phyloP scores from a whole-genome alignment of 352 stramenopile genomes.

The Globisporangium nagaii region DNA sequence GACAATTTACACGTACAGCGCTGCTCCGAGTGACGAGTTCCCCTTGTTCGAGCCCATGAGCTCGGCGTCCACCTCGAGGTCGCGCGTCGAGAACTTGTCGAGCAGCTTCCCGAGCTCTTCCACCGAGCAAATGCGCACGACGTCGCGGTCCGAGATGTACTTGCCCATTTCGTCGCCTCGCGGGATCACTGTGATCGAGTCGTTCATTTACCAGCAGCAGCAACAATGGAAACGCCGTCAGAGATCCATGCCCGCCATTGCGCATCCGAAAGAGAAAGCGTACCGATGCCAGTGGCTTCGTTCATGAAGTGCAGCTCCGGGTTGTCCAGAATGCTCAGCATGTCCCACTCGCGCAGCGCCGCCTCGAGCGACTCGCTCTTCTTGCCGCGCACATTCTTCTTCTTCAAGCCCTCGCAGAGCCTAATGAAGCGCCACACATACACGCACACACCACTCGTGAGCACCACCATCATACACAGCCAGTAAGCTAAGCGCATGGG shows the following conservation, averaged over 20 bases:
- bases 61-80: slow-evolving; percentile 53
- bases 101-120: slow-evolving; percentile 56
- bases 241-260: neutral
- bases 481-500: too few relatives aligned
- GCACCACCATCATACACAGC: neutral
- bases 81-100: slow-evolving; percentile 59
- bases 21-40: slow-evolving; percentile 44
- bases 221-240: neutral
- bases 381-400: slow-evolving; percentile 42
- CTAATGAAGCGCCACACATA: slow-evolving; percentile 14
- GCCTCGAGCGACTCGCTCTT: slow-evolving; percentile 42
- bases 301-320: slow-evolving; percentile 63
- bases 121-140: slow-evolving; percentile 60
- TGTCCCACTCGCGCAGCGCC: slow-evolving; percentile 41
- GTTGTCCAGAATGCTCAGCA: slow-evolving; percentile 31
- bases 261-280: neutral
- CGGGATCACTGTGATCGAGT: slow-evolving; percentile 54
- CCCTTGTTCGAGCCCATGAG: slow-evolving; percentile 52
- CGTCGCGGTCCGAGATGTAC: slow-evolving; percentile 62
- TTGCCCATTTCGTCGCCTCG: slow-evolving; percentile 44
- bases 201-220: too few relatives aligned
- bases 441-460: neutral
- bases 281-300: slow-evolving; percentile 58
- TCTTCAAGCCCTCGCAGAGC: slow-evolving; percentile 69
- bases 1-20: slow-evolving; percentile 44